Percentiles rank a stretch among this genome's conserved stretches.
Conservation (phyloP, 768 basidiomycete species). For the Tulasnella sp. region DNA sequence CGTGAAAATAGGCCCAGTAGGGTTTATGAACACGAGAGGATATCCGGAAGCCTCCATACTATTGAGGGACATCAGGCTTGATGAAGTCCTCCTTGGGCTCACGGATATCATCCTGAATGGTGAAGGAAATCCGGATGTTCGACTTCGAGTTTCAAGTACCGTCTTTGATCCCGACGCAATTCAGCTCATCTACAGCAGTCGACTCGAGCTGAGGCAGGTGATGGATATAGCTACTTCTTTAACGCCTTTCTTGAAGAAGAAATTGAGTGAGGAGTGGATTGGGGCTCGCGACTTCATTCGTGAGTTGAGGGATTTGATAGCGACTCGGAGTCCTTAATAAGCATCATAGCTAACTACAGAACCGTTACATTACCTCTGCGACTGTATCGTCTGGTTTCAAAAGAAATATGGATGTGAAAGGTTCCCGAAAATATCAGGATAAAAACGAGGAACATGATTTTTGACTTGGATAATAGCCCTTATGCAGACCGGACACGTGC, state of each 20-base stretch:
- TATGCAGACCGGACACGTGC: too few relatives aligned
- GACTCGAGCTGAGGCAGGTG: not conserved
- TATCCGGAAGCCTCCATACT: not conserved
- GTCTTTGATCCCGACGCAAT: not conserved
- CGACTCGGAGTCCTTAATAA: not conserved
- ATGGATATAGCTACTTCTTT: not conserved
- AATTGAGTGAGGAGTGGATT: not conserved
- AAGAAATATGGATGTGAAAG: too few relatives aligned
- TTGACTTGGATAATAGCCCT: too few relatives aligned
- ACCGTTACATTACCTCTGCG: too few relatives aligned
- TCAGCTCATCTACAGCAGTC: not conserved
- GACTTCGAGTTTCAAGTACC: not conserved
- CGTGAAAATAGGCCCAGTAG: not conserved
- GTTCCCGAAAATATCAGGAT: too few relatives aligned
- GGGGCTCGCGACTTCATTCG: not conserved
- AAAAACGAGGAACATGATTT: too few relatives aligned
- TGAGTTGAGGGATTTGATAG: not conserved
- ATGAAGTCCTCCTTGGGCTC: not conserved
- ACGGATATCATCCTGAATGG: not conserved
- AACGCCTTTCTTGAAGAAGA: not conserved
- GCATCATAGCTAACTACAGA: too few relatives aligned
- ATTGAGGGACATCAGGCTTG: not conserved
- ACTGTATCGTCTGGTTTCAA: too few relatives aligned
- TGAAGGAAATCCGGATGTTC: not conserved
- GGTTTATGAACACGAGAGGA: not conserved